phyloP scores from a whole-genome alignment of 2,329 filamentous ascomycete genomes.

The Uncinocarpus reesii region DNA sequence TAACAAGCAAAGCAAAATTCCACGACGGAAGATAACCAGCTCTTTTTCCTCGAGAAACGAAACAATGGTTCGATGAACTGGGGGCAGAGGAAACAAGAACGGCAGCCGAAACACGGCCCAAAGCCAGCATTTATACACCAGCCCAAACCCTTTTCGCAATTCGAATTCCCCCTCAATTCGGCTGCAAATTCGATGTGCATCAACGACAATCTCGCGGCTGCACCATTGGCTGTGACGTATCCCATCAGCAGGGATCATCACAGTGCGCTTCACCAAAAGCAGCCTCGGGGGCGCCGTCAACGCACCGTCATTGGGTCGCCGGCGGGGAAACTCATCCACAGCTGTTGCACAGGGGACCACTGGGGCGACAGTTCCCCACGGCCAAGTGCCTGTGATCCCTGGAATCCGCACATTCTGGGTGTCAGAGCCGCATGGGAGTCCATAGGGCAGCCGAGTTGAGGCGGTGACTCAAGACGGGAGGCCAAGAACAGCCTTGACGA shows the following conservation, averaged over 20 bases:
- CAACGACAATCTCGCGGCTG: not conserved
- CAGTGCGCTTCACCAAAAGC: conserved; percentile 4
- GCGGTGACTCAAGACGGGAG: not conserved
- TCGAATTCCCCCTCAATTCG: not conserved
- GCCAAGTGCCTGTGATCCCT: not conserved
- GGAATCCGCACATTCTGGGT: not conserved
- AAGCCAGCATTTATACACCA: conserved; percentile 2
- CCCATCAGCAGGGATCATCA: conserved; percentile 3
- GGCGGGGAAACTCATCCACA: not conserved
- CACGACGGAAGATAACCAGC: not conserved
- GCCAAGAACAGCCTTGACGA: not conserved
- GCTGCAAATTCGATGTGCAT: not conserved
- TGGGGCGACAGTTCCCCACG: not conserved
- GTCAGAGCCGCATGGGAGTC: not conserved
- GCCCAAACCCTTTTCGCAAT: not conserved
- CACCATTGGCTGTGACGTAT: conserved; percentile 11
- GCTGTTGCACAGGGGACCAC: no score
- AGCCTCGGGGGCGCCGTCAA: not conserved
- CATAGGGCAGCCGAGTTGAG: conserved; percentile 5
- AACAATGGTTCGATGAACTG: not conserved
- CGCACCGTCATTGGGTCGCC: not conserved
- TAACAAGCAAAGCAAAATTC: not conserved
- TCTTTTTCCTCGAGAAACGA: no score
- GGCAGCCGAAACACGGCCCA: not conserved
- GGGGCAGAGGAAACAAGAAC: not conserved